Conservation (phyloP, 495 filamentous ascomycete species). For the Astrothelium macrocarpum region DNA sequence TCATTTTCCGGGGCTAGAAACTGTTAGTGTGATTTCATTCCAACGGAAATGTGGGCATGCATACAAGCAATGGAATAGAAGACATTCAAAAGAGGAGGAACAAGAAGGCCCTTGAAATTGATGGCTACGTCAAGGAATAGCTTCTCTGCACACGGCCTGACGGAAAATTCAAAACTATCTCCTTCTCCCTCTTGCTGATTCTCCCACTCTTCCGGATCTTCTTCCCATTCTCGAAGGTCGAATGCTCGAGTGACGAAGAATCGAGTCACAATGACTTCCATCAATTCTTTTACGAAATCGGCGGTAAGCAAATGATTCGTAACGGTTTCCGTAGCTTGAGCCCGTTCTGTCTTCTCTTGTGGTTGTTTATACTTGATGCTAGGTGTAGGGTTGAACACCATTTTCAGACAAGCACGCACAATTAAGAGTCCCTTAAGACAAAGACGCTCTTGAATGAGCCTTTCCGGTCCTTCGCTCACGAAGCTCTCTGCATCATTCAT, state of each 20-base stretch:
- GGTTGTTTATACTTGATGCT: constrained; percentile 71
- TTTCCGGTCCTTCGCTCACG: constrained; percentile 38
- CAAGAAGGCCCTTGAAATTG: constrained; percentile 69
- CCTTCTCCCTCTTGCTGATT: constrained; percentile 67
- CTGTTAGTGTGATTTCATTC: background rate
- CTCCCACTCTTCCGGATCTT: constrained; percentile 90
- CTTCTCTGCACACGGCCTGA: constrained; percentile 85
- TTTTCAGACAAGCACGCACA: constrained; percentile 71
- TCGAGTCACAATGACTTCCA: constrained; percentile 71
- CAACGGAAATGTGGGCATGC: constrained; percentile 9
- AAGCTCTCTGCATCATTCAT: constrained; percentile 44
- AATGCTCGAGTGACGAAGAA: constrained; percentile 80
- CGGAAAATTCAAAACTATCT: constrained; percentile 76
- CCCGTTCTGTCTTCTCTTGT: constrained; percentile 60
- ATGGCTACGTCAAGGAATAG: constrained; percentile 85
- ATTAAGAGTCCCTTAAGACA: constrained; percentile 72
- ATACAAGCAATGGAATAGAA: constrained; percentile 64
- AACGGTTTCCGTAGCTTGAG: constrained; percentile 51
- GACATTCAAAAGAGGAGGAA: constrained; percentile 65
- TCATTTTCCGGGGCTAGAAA: constrained; percentile 45
- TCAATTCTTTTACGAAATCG: constrained; percentile 63
- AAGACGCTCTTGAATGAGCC: constrained; percentile 60
- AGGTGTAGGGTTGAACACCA: constrained; percentile 68
- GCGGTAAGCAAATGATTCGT: constrained; percentile 64
- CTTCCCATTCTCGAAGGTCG: constrained; percentile 84